Evolutionary conservation across 345 rosid genomes (phyloP), one percentile per base, ranked within the genome.

Genomic region (Noccaea caerulescens): DNA sequence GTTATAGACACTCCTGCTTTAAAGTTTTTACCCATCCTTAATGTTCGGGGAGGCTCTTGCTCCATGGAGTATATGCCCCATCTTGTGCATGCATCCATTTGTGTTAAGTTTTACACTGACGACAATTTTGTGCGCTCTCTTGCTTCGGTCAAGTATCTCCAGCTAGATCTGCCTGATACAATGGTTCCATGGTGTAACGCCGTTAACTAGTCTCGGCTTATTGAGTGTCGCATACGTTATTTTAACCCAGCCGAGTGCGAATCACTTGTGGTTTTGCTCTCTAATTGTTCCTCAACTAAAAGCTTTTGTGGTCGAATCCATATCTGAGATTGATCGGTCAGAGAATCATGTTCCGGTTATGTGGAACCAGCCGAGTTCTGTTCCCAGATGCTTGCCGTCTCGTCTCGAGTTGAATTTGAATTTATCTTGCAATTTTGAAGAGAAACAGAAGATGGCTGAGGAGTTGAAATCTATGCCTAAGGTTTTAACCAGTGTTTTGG

Each of bases 341-440:
- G 51, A 20, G 12, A 14, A 52, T 6, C n/a, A 8, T 43, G 32
- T 5, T 0, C 55, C 68, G 34, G 16, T 7, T 47, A 2, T 2
- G 8, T 63, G 68, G 68, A 47, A 49, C 10, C 32, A 63, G 7
- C 68, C 68, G 11, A 11, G 34, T 63, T 47, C 33, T 34, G 57
- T 49, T 63, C 68, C 34, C 1, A 12, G 1, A 7, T 45, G 43
- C 9, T 32, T 62, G 39, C 43, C 41, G 3, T 44, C 27, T 13
- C 53, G 32, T 43, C 53, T 62, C 1, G 41, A 62, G 39, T 5
- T n/a, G 23, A 30, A 5, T 7, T 11, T 6, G 33, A 39, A 39
- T 3, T 11, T 10, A 38, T 20, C 18, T 1, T 20, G 18, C 18
- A 39, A 8, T 20, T 6, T 3, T 39, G 33, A 38, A 58, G 63